Conservation (phyloP, 768 basidiomycete species). For the Guyanaporus albipodus region DNA sequence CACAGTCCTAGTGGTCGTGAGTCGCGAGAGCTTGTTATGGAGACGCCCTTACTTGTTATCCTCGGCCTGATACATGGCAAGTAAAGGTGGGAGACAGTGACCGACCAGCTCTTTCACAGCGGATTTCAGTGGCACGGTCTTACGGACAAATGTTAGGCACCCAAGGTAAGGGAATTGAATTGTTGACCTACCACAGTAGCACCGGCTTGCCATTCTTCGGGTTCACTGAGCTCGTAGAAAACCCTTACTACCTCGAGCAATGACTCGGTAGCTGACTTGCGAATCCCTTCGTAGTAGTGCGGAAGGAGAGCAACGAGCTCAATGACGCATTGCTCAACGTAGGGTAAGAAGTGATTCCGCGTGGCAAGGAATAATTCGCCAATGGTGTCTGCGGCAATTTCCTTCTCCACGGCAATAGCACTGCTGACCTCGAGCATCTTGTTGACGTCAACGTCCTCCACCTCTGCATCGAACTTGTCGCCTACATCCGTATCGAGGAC, state of each 20-base stretch:
- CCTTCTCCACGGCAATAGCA: constrained; percentile 97
- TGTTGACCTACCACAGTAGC: constrained; percentile 48
- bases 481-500: constrained; percentile 53
- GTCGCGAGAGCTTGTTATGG: constrained; percentile 1
- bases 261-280: constrained; percentile 87
- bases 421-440: constrained; percentile 91
- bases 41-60: constrained; percentile 86
- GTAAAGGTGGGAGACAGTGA: constrained; percentile 65
- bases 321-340: constrained; percentile 75
- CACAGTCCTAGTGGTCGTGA: constrained; percentile 57
- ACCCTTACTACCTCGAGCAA: constrained; percentile 85
- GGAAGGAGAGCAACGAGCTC: constrained; percentile 74
- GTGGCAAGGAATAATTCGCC: constrained; percentile 86
- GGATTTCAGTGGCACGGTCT: constrained; percentile 51
- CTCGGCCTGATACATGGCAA: constrained; percentile 90
- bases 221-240: constrained; percentile 85
- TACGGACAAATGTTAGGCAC: constrained; percentile 8
- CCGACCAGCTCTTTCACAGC: constrained; percentile 78
- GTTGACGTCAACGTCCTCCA: constrained; percentile 79
- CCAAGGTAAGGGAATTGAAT: not conserved
- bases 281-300: constrained; percentile 97
- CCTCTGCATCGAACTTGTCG: constrained; percentile 55
- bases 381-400: constrained; percentile 96
- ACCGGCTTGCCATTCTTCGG: constrained; percentile 81
- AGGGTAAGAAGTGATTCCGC: constrained; percentile 83